Conservation (phyloP, 225 moss, liverwort and hornwort genomes). For the Pseudoscleropodium purum region DNA sequence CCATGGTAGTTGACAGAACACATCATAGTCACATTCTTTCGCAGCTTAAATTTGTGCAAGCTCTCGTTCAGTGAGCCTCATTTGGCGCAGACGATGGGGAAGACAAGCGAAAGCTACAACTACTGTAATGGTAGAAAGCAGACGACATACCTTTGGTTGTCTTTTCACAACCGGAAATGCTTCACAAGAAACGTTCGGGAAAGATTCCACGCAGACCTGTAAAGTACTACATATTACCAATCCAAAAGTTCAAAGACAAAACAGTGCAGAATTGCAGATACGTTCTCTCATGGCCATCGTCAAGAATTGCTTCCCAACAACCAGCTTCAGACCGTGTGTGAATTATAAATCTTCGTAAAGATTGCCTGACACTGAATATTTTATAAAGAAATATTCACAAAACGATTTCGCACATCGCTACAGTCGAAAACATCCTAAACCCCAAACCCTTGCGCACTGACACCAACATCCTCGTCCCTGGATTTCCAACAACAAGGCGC, state of each 20-base stretch:
- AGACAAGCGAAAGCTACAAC: not conserved
- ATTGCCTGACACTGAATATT: not conserved
- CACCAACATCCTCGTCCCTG: not conserved
- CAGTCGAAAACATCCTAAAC: not conserved
- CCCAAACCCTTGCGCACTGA: not conserved
- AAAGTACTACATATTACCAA: not conserved
- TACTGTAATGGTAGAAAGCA: not conserved
- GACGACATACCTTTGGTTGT: too few species aligned
- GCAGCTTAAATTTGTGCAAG: not conserved
- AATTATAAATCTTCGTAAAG: not conserved
- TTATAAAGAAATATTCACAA: not conserved
- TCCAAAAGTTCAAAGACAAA: not conserved
- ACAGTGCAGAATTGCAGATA: not conserved
- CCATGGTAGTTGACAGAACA: not conserved
- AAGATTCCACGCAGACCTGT: not conserved
- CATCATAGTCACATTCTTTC: not conserved
- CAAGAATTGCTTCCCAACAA: not conserved
- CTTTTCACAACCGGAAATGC: too few species aligned
- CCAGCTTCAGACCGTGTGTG: not conserved
- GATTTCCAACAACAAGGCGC: not conserved
- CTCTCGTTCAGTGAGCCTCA: not conserved
- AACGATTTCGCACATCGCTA: not conserved
- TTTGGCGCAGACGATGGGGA: not conserved
- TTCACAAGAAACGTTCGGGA: not conserved
- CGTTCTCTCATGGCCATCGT: too few species aligned